phyloP scores from a whole-genome alignment of 1,139 yeast species.

The Diutina rugosa region DNA sequence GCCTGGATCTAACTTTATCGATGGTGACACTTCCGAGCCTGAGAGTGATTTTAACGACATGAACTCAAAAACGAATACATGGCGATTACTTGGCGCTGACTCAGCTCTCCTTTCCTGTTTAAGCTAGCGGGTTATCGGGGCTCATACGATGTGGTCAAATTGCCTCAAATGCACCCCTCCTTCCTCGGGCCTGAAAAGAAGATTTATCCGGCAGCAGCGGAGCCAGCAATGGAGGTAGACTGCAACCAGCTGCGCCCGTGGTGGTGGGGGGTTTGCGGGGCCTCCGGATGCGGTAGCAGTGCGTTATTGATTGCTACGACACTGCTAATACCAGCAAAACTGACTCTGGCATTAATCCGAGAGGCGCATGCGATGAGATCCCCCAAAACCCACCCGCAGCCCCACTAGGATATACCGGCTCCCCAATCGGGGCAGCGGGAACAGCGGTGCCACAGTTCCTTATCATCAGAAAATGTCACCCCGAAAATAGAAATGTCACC shows the following conservation, averaged over 20 bases:
- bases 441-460: neutral
- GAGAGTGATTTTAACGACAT: no score
- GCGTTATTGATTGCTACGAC: neutral
- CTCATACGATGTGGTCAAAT: neutral
- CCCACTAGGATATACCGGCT: neutral
- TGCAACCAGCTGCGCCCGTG: neutral
- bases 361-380: neutral
- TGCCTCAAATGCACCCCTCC: neutral
- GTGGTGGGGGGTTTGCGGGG: neutral
- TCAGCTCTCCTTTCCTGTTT: no score
- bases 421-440: neutral
- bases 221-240: neutral
- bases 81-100: neutral
- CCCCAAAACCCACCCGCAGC: neutral
- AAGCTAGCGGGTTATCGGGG: neutral
- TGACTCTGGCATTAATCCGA: neutral
- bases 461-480: neutral
- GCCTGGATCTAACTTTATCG: neutral
- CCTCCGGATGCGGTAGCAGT: neutral
- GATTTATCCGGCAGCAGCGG: neutral
- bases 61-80: neutral
- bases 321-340: neutral
- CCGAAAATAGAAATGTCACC: neutral
- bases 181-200: neutral
- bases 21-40: no score